These are phyloP conservation scores for Yamadazyma kitorensis DNA, from an alignment of 805 yeast genomes.

Conservation along the genomic window DNA sequence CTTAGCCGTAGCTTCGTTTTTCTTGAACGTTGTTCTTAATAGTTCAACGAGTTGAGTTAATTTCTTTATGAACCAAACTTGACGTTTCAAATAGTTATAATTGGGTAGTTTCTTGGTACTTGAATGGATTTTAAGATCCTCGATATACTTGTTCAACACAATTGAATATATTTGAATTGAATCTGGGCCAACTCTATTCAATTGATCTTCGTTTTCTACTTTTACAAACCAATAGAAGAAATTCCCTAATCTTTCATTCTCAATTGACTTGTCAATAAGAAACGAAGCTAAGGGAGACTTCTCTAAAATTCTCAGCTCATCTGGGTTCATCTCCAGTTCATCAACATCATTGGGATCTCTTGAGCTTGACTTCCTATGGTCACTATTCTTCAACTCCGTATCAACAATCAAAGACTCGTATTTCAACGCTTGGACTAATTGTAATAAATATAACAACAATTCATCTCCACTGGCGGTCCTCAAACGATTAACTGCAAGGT, in stretches of 20 bases:
- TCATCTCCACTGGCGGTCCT: slow-evolving; percentile 78
- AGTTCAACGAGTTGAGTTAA: slow-evolving; percentile 63
- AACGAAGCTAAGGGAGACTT: slow-evolving; percentile 71
- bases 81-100: slow-evolving; percentile 48
- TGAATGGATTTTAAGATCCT: slow-evolving; percentile 28
- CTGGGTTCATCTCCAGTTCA: neutral
- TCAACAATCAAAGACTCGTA: slow-evolving; percentile 52
- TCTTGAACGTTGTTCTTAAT: slow-evolving; percentile 49
- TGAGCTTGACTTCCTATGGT: slow-evolving; percentile 1
- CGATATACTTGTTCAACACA: slow-evolving; percentile 41
- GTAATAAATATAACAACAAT: slow-evolving; percentile 75
- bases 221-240: slow-evolving; percentile 89
- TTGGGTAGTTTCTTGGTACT: slow-evolving; percentile 26
- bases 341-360: slow-evolving; percentile 5
- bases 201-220: slow-evolving; percentile 76
- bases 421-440: slow-evolving; percentile 86
- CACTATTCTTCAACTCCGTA: slow-evolving; percentile 8
- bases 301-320: slow-evolving; percentile 17
- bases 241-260: slow-evolving; percentile 68
- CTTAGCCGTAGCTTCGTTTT: slow-evolving; percentile 73
- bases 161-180: slow-evolving; percentile 28
- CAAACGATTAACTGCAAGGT: slow-evolving; percentile 84
- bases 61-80: slow-evolving; percentile 65
- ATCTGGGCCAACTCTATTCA: slow-evolving; percentile 14
- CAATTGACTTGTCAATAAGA: slow-evolving; percentile 66